Percentiles rank a stretch among this genome's conserved stretches.
These are phyloP conservation scores for Eucalyptus cloeziana DNA, from an alignment of 345 rosid species.

Conservation along the genomic window DNA sequence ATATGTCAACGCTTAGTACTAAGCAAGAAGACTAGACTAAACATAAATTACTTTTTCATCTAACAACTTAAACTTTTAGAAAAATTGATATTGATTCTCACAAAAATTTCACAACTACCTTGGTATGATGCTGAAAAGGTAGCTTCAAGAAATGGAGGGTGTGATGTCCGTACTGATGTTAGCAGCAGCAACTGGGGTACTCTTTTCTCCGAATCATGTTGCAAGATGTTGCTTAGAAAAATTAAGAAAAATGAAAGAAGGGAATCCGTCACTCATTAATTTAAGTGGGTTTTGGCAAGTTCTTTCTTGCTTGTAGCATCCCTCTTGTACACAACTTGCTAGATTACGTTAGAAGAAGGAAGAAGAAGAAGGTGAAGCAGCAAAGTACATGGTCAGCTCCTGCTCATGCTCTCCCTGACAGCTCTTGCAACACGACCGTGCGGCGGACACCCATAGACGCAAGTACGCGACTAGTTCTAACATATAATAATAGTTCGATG, in stretches of 20 bases:
- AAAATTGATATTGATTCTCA: no score
- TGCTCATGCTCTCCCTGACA: neutral
- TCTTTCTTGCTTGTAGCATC: neutral
- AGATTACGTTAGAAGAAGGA: neutral
- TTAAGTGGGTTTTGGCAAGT: neutral
- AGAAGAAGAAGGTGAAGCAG: neutral
- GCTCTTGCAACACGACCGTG: neutral
- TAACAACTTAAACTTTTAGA: no score
- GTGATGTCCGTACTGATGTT: neutral
- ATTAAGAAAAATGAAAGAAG: neutral
- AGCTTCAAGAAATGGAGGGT: neutral
- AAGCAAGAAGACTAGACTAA: no score
- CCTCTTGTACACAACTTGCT: neutral
- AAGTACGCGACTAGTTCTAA: neutral
- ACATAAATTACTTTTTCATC: fast-evolving
- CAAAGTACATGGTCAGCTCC: neutral
- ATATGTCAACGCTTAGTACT: no score
- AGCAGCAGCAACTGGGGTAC: neutral
- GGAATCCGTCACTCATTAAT: neutral
- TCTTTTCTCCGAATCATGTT: neutral
- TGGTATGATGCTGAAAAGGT: neutral
- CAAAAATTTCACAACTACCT: no score
- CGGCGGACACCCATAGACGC: neutral
- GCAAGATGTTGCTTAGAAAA: neutral
- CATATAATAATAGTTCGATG: neutral